Conservation (phyloP, 345 rosid species). For the Hibiscus mutabilis region DNA sequence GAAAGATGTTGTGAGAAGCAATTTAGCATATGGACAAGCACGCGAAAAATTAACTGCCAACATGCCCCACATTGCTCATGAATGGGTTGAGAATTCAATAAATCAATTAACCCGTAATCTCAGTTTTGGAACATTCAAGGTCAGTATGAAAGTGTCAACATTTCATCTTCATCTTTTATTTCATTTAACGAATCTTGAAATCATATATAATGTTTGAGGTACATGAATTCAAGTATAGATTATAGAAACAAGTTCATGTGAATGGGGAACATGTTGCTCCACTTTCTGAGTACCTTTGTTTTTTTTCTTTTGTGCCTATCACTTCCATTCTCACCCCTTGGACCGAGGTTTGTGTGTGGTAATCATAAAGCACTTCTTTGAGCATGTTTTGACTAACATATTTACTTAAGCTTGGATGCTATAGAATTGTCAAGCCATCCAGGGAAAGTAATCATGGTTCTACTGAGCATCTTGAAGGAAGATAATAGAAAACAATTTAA, state of each 20-base stretch:
- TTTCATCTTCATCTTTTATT: not conserved
- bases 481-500: not conserved
- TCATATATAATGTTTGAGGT: not conserved
- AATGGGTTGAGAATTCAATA: conserved; percentile 9
- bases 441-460: not conserved
- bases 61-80: conserved; percentile 18
- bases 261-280: not conserved
- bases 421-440: not conserved
- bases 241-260: not conserved
- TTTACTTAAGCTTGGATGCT: conserved; percentile 4
- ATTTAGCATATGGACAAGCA: conserved; percentile 14
- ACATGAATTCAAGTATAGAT: not conserved
- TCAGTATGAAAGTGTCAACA: conserved; percentile 14
- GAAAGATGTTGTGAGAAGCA: conserved; percentile 14
- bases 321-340: not conserved
- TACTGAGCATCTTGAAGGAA: conserved; percentile 4
- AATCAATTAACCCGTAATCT: conserved; percentile 7
- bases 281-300: not conserved
- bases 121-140: conserved; percentile 15
- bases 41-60: conserved; percentile 11
- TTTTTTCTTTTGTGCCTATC: not conserved
- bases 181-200: not conserved
- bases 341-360: not conserved
- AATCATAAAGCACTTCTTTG: not conserved
- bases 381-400: not conserved